A percentile compares a stretch with the other conserved stretches of the same genome.
These are phyloP conservation scores for Neophaeococcomyces mojaviensis DNA, from an alignment of 2,329 filamentous ascomycete genomes.

Conservation along the genomic window DNA sequence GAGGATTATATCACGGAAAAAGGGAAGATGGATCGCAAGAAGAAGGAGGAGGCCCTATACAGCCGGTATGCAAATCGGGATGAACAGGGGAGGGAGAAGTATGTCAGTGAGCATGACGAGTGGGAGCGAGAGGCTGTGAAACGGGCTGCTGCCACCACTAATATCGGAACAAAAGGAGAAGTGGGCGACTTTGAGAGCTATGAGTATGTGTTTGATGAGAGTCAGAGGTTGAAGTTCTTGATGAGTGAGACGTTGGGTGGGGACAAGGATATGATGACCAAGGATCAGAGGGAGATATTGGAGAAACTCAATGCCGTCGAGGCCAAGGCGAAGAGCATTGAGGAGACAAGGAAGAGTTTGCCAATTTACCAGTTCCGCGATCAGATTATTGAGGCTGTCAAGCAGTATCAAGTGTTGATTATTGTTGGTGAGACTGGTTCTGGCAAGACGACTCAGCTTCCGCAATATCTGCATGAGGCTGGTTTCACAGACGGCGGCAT, in stretches of 20 bases:
- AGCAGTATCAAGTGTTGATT: constrained; percentile 77
- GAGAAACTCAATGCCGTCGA: constrained; percentile 83
- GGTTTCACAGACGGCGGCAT: constrained; percentile 77
- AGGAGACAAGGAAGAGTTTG: constrained; percentile 82
- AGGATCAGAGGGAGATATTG: constrained; percentile 71
- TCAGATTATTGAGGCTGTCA: constrained; percentile 77
- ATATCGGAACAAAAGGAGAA: constrained; percentile 48
- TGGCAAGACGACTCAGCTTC: constrained; percentile 91
- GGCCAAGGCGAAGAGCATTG: constrained; percentile 76
- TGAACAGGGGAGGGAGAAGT: constrained; percentile 79
- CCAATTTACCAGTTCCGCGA: constrained; percentile 86
- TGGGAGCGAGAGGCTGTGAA: constrained; percentile 88
- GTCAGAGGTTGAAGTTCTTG: constrained; percentile 78
- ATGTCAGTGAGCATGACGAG: constrained; percentile 87
- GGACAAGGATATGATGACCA: constrained; percentile 62
- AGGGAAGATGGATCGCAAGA: constrained; percentile 76
- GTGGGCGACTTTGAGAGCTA: constrained; percentile 75
- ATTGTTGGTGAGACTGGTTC: constrained; percentile 92
- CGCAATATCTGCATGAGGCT: constrained; percentile 87
- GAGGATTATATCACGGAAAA: constrained; percentile 94
- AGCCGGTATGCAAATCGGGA: constrained; percentile 83
- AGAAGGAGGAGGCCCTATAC: constrained; percentile 84
- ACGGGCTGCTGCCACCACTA: constrained; percentile 81
- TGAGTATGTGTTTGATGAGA: constrained; percentile 85
- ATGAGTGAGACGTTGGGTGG: constrained; percentile 66